Percentiles rank a stretch among this genome's conserved stretches.
phyloP scores from a whole-genome alignment of 1,139 yeast genomes.

The Yueomyces sp. region DNA sequence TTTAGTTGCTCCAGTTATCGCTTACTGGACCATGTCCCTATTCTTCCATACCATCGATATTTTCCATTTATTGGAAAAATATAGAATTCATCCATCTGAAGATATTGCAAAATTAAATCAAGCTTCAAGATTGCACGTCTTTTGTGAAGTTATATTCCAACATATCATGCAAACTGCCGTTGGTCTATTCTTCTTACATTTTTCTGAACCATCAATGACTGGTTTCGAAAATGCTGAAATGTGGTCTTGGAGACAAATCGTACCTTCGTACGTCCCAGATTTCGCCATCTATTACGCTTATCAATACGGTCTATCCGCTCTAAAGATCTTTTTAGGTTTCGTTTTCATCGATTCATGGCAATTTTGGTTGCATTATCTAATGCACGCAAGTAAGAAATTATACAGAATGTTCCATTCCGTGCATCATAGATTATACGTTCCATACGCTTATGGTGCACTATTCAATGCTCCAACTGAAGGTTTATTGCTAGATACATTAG shows the following conservation, averaged over 20 bases:
- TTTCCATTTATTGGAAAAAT: constrained; percentile 61
- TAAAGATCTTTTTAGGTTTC: constrained; percentile 52
- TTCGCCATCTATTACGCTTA: constrained; percentile 35
- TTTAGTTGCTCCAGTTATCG: constrained; percentile 59
- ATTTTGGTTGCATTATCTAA: constrained; percentile 71
- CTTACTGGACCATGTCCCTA: constrained; percentile 70
- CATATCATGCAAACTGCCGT: constrained; percentile 69
- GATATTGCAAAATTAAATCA: constrained; percentile 68
- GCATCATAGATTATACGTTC: constrained; percentile 88
- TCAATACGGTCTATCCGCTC: constrained; percentile 46
- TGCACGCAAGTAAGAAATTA: constrained; percentile 71
- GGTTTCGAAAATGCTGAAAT: constrained; percentile 61
- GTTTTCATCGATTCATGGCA: constrained; percentile 88
- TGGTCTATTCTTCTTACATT: constrained; percentile 41
- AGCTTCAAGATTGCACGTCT: constrained; percentile 55
- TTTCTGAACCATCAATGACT: constrained; percentile 55
- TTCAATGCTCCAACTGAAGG: constrained; percentile 94
- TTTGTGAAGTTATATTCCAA: constrained; percentile 72
- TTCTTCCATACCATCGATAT: constrained; percentile 67
- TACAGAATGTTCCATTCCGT: constrained; percentile 82
- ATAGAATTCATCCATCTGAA: constrained; percentile 83
- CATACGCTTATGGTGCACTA: constrained; percentile 92
- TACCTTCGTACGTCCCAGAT: constrained; percentile 32
- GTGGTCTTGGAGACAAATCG: constrained; percentile 48
- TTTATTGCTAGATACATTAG: constrained; percentile 77